phyloP scores from a whole-genome alignment of 805 yeast genomes.

The Wickerhamiella shivajii region DNA sequence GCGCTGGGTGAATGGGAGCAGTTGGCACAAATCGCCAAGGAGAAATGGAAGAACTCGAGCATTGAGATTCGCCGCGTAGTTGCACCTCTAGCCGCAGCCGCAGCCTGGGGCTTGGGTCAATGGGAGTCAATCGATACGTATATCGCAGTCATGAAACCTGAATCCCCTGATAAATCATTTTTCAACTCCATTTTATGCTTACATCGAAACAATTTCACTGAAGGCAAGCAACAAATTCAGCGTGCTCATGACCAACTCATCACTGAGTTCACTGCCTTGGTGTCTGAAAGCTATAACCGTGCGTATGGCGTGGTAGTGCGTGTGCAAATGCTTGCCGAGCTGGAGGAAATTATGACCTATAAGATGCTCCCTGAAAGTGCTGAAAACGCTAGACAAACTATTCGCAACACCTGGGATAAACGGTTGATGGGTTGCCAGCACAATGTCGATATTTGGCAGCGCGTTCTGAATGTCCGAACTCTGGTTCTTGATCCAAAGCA shows the following conservation, averaged over 20 bases:
- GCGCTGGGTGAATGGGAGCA: slow-evolving; percentile 99
- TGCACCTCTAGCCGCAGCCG: slow-evolving; percentile 97
- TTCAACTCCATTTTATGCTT: slow-evolving; percentile 80
- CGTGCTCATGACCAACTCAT: slow-evolving; percentile 80
- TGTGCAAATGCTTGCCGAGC: slow-evolving; percentile 91
- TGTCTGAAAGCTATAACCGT: slow-evolving; percentile 89
- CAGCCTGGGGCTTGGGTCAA: slow-evolving; percentile 94
- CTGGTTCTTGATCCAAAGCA: slow-evolving; percentile 88
- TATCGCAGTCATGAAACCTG: slow-evolving; percentile 76
- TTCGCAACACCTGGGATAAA: slow-evolving; percentile 88
- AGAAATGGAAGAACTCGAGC: slow-evolving; percentile 66
- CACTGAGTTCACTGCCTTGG: slow-evolving; percentile 86
- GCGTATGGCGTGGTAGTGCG: slow-evolving; percentile 95
- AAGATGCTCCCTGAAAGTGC: slow-evolving; percentile 74
- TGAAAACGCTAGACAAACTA: slow-evolving; percentile 50
- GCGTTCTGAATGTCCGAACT: slow-evolving; percentile 85
- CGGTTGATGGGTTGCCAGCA: slow-evolving; percentile 87
- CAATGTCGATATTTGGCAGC: slow-evolving; percentile 98
- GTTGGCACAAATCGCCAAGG: slow-evolving; percentile 67
- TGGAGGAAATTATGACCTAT: slow-evolving; percentile 86
- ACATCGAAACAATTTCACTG: slow-evolving; percentile 73
- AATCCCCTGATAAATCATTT: slow-evolving; percentile 89
- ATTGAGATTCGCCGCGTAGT: slow-evolving; percentile 64
- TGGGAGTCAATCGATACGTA: slow-evolving; percentile 95
- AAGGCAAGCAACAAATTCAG: slow-evolving; percentile 62